Evolutionary conservation across 352 stramenopile genomes (phyloP), one percentile per base, ranked within the genome.

Genomic region (Globisporangium radiosum): DNA sequence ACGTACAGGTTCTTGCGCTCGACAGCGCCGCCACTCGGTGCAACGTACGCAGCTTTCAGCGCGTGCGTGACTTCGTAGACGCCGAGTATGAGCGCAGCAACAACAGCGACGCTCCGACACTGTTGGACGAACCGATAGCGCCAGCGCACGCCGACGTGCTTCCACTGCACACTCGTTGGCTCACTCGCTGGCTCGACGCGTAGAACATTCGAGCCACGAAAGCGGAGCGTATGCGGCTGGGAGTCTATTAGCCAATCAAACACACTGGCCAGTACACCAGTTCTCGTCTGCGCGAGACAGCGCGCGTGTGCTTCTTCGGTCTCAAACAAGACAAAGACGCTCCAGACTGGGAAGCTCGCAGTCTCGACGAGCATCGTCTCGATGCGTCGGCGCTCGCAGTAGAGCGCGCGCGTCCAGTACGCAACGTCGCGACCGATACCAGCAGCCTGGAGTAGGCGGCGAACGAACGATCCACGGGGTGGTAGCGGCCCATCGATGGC

Each of bases 241-340:
- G 40, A 44, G 0, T 8, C 7, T 1, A 44, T 3, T 33, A 33
- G 2, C 25, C 25, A 33, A 44, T 88, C 78, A 5, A 73, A 62
- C 0, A 78, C 45, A 0, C 72, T 82, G 7, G 75, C 65, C 52
- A 71, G 82, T 7, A 90, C 44, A 2, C 79, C 79, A 0, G 76
- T 78, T 1, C 63, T 70, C 17, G 70, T 85, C 59, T 81, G 69
- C 8, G 70, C 58, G 9, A 92, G 57, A 57, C 78, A 88, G 9
- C 57, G 50, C 39, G 72, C 77, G 58, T 90, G 76, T 3, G 70
- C 71, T n/a, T 75, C 72, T 52, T 92, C 83, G 17, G 66, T 84
- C 62, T 90, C 78, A 56, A 92, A 92, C 72, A 81, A 86, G 40
- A 88, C 75, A 59, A 89, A 92, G 5, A 94, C 82, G 0, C 70